Conservation (phyloP, 495 filamentous ascomycete species). For the Neurospora sp. region DNA sequence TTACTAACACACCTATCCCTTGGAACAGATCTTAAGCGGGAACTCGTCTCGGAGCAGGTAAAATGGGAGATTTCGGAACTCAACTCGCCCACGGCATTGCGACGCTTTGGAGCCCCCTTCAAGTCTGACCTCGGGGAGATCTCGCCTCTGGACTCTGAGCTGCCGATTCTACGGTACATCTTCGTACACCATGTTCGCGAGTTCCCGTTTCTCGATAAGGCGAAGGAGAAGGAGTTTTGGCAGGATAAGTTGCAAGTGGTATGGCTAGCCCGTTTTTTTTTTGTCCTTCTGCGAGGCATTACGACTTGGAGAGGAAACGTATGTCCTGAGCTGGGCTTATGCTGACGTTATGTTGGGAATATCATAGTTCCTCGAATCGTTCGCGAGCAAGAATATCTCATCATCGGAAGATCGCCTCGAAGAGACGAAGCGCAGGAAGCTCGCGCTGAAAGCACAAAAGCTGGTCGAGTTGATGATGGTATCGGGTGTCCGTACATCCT, state of each 20-base stretch:
- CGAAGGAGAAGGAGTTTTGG: conserved; percentile 98
- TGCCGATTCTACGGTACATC: conserved; percentile 90
- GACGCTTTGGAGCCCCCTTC: conserved; percentile 92
- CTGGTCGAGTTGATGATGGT: conserved; percentile 99
- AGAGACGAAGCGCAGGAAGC: conserved; percentile 87
- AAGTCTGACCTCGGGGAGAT: conserved; percentile 86
- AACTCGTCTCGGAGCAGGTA: conserved; percentile 84
- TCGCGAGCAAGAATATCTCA: conserved; percentile 95
- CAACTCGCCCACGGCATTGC: conserved; percentile 86
- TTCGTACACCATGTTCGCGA: conserved; percentile 97
- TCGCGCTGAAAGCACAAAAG: conserved; percentile 88
- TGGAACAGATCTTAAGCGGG: conserved; percentile 77
- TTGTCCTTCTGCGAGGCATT: not conserved
- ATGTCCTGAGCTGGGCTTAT: not conserved
- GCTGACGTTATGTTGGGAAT: conserved; percentile 4
- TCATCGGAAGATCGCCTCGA: conserved; percentile 93
- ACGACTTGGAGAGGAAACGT: not conserved
- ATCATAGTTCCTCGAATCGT: conserved; percentile 83
- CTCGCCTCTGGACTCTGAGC: conserved; percentile 82
- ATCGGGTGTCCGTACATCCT: conserved; percentile 88
- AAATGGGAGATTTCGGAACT: conserved; percentile 82
- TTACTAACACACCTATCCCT: not conserved
- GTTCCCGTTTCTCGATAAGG: conserved; percentile 93
- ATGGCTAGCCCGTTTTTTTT: conserved; percentile 26
- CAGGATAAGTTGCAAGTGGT: conserved; percentile 96